Evolutionary conservation across 768 basidiomycete species (phyloP).

Genomic region (Pleurotus eryngii): DNA sequence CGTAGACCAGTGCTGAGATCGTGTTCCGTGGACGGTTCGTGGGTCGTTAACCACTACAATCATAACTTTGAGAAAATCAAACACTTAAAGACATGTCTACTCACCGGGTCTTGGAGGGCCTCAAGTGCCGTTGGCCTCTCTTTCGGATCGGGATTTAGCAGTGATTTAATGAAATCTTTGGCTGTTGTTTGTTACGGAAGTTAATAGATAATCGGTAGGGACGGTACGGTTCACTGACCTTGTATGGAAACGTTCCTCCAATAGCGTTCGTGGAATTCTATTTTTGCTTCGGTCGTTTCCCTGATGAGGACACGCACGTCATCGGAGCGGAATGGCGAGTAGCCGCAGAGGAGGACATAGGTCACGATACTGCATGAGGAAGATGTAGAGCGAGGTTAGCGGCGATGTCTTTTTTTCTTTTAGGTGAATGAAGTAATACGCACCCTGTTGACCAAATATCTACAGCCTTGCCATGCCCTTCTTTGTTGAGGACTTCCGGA

Average conservation of each 20-base stretch:
- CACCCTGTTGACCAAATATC: constrained; percentile 95
- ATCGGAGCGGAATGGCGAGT: constrained; percentile 89
- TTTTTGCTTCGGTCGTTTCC: constrained; percentile 81
- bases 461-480: constrained; percentile 89
- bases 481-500: constrained; percentile 78
- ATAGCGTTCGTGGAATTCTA: constrained; percentile 91
- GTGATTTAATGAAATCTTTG: constrained; percentile 73
- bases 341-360: constrained; percentile 93
- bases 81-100: constrained; percentile 15
- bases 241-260: constrained; percentile 87
- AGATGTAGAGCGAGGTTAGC: neutral
- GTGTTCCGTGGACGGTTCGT: constrained; percentile 63
- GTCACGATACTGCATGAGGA: constrained; percentile 70
- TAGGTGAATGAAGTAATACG: constrained; percentile 18
- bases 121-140: constrained; percentile 71
- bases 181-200: constrained; percentile 40
- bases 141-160: constrained; percentile 70
- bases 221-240: constrained; percentile 39
- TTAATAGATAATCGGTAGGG: too few species aligned
- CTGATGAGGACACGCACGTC: constrained; percentile 70
- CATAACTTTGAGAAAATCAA: neutral
- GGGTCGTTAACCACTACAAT: constrained; percentile 68
- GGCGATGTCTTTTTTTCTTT: too few species aligned
- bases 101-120: constrained; percentile 65
- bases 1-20: constrained; percentile 73